Evolutionary conservation across 495 filamentous ascomycete genomes (phyloP).

Genomic region (Aspergillus cristatus): DNA sequence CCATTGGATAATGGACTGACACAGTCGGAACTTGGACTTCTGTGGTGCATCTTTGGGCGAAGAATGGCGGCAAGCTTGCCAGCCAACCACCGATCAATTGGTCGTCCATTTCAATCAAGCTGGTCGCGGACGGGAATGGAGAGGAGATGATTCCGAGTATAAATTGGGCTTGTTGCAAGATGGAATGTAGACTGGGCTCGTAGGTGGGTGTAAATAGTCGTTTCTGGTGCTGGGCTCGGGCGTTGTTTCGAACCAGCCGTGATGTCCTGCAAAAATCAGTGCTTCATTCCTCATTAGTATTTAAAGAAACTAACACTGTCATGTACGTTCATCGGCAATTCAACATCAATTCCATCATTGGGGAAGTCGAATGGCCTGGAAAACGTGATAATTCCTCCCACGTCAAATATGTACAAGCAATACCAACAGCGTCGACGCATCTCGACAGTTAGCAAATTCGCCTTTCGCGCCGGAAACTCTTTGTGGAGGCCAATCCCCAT

Average conservation of each 20-base stretch:
- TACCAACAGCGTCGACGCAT: conserved; percentile 12
- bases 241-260: conserved; percentile 4
- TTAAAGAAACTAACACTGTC: conserved; percentile 3
- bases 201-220: conserved; percentile 12
- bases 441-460: conserved; percentile 5
- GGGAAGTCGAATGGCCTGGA: conserved; percentile 14
- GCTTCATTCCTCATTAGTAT: too few relatives aligned
- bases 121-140: conserved; percentile 8
- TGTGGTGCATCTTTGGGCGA: conserved; percentile 8
- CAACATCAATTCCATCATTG: conserved; percentile 9
- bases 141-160: conserved; percentile 14
- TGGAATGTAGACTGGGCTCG: conserved; percentile 11
- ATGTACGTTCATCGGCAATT: conserved; percentile 12
- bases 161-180: conserved; percentile 8
- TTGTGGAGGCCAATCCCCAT: conserved; percentile 16
- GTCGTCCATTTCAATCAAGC: conserved; percentile 11
- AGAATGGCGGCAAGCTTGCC: conserved; percentile 2
- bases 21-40: conserved; percentile 6
- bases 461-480: conserved; percentile 8
- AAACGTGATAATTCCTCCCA: conserved; percentile 13
- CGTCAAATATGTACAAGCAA: conserved; percentile 14
- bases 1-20: conserved; percentile 13
- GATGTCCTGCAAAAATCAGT: conserved; percentile 6
- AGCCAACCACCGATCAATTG: conserved; percentile 11
- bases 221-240: conserved; percentile 5